phyloP scores from a whole-genome alignment of 208 protist species.

The Leishmania gerbilli region DNA sequence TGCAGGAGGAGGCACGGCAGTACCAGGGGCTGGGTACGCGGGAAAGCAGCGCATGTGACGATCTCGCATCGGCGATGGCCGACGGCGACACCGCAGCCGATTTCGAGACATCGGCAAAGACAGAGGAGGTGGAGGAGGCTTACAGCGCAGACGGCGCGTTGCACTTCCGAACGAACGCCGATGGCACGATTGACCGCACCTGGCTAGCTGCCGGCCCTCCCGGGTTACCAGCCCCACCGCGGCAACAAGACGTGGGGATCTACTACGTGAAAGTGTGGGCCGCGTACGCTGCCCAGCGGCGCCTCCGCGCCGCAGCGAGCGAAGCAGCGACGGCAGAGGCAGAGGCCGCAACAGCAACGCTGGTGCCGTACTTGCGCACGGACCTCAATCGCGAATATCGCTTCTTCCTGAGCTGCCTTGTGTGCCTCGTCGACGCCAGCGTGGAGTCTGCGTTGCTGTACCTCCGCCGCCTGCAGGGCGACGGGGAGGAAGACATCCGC shows the following conservation, averaged over 20 bases:
- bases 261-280: constrained; percentile 29
- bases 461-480: constrained; percentile 43
- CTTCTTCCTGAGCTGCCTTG: constrained; percentile 36
- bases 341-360: not conserved
- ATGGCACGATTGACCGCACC: constrained; percentile 16
- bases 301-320: not conserved
- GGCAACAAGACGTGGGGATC: constrained; percentile 5
- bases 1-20: constrained; percentile 46
- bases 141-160: not conserved
- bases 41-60: not conserved
- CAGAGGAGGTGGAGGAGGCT: constrained; percentile 3
- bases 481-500: constrained; percentile 61
- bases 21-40: constrained; percentile 10
- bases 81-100: constrained; percentile 5
- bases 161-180: constrained; percentile 5
- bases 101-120: not conserved
- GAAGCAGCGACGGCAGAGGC: not conserved
- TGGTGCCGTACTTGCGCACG: not conserved
- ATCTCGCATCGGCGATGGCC: not conserved
- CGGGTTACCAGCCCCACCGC: constrained; percentile 11
- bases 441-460: constrained; percentile 44
- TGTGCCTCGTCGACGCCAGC: constrained; percentile 38
- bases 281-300: constrained; percentile 12
- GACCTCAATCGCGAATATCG: constrained; percentile 26
- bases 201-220: constrained; percentile 2